Percentiles rank a stretch among this genome's conserved stretches.
Conservation (phyloP, 352 stramenopile genomes). For the Globisporangium carolinianum region DNA sequence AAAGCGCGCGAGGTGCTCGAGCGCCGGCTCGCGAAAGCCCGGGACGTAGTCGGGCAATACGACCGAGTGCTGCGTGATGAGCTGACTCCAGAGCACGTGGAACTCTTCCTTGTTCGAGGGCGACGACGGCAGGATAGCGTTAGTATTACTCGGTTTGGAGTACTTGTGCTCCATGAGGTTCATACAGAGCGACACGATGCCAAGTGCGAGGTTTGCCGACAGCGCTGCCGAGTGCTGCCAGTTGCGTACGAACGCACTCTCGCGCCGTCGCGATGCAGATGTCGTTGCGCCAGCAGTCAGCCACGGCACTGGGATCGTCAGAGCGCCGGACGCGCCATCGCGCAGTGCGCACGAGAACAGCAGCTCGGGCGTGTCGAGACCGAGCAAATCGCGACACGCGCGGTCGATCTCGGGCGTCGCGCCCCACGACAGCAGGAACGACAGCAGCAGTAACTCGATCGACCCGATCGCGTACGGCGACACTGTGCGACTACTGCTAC, state of each 20-base stretch:
- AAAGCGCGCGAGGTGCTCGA: constrained; percentile 68
- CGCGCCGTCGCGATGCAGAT: neutral
- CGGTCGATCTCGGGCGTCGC: constrained; percentile 61
- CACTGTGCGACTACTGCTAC: neutral
- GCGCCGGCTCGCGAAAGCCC: constrained; percentile 57
- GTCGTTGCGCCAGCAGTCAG: constrained; percentile 9
- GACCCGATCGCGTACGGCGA: constrained; percentile 64
- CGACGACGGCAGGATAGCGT: constrained; percentile 18
- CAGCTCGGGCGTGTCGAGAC: constrained; percentile 36
- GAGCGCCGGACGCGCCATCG: constrained; percentile 38
- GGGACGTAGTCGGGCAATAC: constrained; percentile 68
- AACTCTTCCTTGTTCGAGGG: constrained; percentile 77
- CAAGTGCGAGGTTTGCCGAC: constrained; percentile 57
- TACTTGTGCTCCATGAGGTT: constrained; percentile 80
- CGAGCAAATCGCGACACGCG: constrained; percentile 44
- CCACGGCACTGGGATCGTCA: constrained; percentile 73
- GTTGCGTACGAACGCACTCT: constrained; percentile 42
- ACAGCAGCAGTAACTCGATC: constrained; percentile 64
- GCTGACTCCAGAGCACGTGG: constrained; percentile 80
- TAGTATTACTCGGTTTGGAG: constrained; percentile 17
- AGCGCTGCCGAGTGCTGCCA: constrained; percentile 74
- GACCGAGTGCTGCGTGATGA: constrained; percentile 82
- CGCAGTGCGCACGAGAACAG: constrained; percentile 67
- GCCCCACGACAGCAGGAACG: constrained; percentile 72
- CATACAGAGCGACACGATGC: constrained; percentile 73